Evolutionary conservation across 805 yeast species (phyloP).

Genomic region (Saturnispora diversa): DNA sequence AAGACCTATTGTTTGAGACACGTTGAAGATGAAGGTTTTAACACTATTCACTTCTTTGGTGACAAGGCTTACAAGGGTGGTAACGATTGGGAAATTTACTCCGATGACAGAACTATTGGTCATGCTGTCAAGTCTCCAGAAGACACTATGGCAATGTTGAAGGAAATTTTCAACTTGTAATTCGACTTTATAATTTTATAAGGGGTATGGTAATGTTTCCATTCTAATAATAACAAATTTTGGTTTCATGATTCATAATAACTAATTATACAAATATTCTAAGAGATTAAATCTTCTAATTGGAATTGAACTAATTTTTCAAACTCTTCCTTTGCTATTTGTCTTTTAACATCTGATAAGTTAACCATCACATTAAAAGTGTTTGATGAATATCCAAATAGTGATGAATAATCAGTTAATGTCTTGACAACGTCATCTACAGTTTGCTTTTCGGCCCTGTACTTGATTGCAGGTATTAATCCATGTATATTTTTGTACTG

Average conservation of each 20-base stretch:
- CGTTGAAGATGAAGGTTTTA: constrained; percentile 76
- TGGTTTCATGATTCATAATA: too few species aligned
- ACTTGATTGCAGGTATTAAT: neutral
- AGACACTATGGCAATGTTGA: constrained; percentile 80
- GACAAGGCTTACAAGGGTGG: constrained; percentile 97
- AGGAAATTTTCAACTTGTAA: constrained; percentile 63
- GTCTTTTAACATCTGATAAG: constrained; percentile 1
- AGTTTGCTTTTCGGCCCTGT: neutral
- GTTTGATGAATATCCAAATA: constrained; percentile 4
- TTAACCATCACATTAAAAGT: neutral
- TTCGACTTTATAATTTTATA: neutral
- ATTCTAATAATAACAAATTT: too few species aligned
- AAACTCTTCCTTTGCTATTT: neutral
- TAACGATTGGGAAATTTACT: constrained; percentile 95
- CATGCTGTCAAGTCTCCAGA: constrained; percentile 86
- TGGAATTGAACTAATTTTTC: neutral
- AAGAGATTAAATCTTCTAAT: too few species aligned
- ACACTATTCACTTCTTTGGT: constrained; percentile 93
- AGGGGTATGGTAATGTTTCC: too few species aligned
- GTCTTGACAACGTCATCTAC: constrained; percentile 1
- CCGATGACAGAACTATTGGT: constrained; percentile 88
- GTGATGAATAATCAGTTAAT: neutral
- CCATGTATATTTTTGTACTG: constrained; percentile 7
- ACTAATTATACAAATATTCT: too few species aligned
- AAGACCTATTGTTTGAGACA: constrained; percentile 96